Evolutionary conservation across 495 filamentous ascomycete genomes (phyloP).

Genomic region (Talaromyces borbonicus): DNA sequence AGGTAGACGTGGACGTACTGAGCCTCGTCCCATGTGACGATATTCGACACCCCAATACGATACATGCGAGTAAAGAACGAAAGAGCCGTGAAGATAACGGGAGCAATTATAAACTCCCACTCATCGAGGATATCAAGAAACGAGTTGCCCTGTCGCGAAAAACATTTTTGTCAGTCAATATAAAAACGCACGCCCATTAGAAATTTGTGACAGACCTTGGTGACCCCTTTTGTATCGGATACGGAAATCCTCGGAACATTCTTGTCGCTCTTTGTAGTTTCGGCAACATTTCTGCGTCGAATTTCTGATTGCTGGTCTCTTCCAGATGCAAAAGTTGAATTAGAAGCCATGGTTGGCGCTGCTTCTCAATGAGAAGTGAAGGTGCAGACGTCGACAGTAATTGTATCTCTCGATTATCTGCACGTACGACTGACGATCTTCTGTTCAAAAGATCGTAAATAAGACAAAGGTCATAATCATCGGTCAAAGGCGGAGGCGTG

Average conservation of each 20-base stretch:
- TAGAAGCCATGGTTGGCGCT: conserved; percentile 23
- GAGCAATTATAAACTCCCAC: conserved; percentile 82
- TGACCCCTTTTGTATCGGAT: conserved; percentile 50
- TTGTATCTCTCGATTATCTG: too few species aligned
- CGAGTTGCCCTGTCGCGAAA: conserved; percentile 19
- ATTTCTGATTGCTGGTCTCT: conserved; percentile 55
- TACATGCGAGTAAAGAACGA: conserved; percentile 93
- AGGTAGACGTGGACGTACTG: conserved; percentile 50
- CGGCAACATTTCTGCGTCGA: conserved; percentile 64
- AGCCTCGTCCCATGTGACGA: conserved; percentile 98
- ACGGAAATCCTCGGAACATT: conserved; percentile 25
- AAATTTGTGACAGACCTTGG: conserved; percentile 18
- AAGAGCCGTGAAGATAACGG: conserved; percentile 75
- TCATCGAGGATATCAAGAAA: conserved; percentile 57
- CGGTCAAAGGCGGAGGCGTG: neutral
- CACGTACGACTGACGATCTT: too few species aligned
- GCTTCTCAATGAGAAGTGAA: neutral
- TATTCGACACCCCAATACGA: conserved; percentile 88
- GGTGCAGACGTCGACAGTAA: neutral
- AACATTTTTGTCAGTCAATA: neutral
- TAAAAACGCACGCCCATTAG: neutral
- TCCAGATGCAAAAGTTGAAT: conserved; percentile 51
- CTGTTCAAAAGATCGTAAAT: neutral
- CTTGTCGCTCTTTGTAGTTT: conserved; percentile 29
- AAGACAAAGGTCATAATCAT: neutral